phyloP scores from a whole-genome alignment of 805 yeast species.

The Nakazawaea holstii region DNA sequence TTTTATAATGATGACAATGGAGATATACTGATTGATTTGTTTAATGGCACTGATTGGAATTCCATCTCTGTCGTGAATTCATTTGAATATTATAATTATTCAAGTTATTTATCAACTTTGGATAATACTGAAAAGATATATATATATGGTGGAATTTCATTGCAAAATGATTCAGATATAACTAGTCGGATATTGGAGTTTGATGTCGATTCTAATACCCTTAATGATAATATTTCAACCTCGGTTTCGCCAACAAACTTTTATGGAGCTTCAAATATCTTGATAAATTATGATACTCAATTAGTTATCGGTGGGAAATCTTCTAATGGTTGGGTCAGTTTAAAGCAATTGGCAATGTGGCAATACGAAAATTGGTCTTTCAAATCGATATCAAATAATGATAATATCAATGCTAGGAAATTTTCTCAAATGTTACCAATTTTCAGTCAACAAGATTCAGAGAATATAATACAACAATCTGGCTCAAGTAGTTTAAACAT shows the following conservation, averaged over 20 bases:
- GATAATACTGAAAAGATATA: conserved; percentile 36
- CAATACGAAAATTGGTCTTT: conserved; percentile 68
- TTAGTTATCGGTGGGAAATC: conserved; percentile 66
- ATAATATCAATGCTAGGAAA: conserved; percentile 47
- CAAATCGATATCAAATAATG: conserved; percentile 26
- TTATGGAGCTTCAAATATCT: conserved; percentile 41
- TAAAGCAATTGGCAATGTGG: conserved; percentile 74
- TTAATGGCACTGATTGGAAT: conserved; percentile 18
- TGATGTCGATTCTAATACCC: conserved; percentile 26
- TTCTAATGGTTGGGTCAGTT: conserved; percentile 58
- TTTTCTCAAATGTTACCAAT: conserved; percentile 51
- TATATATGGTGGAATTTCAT: conserved; percentile 48
- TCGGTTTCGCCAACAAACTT: conserved; percentile 52
- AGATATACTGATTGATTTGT: not conserved
- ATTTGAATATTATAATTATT: conserved; percentile 19
- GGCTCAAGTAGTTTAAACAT: conserved; percentile 25
- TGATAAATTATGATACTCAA: conserved; percentile 40
- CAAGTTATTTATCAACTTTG: conserved; percentile 37
- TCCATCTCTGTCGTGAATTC: conserved; percentile 12
- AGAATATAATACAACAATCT: conserved; percentile 18
- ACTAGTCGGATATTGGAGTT: conserved; percentile 35
- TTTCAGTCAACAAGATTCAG: conserved; percentile 25
- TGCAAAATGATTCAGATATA: conserved; percentile 14
- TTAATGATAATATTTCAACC: conserved; percentile 34
- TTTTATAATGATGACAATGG: conserved; percentile 1